These are phyloP conservation scores for Boletellus emodensis DNA, from an alignment of 768 basidiomycete genomes.

Conservation along the genomic window DNA sequence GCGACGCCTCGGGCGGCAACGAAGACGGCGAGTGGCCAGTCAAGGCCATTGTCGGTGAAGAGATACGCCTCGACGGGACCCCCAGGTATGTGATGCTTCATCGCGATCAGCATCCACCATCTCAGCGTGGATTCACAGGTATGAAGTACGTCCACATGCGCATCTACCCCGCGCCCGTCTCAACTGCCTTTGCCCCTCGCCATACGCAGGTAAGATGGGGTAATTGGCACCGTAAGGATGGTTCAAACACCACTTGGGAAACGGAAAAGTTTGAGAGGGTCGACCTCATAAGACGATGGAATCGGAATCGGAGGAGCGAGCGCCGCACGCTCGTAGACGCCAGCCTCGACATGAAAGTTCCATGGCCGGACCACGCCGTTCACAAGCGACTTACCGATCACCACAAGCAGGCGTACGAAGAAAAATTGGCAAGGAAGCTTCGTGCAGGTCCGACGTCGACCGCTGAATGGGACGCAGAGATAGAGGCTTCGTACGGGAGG, in stretches of 20 bases:
- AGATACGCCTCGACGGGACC: constrained; percentile 28
- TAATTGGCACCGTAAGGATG: constrained; percentile 48
- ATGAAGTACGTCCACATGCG: constrained; percentile 24
- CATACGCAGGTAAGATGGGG: constrained; percentile 48
- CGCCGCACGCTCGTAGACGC: constrained; percentile 28
- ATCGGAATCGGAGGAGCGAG: constrained; percentile 26
- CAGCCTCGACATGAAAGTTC: constrained; percentile 37
- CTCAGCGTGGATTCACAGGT: constrained; percentile 21
- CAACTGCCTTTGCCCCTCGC: neutral
- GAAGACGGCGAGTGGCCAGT: constrained; percentile 32
- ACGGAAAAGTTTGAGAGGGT: constrained; percentile 19
- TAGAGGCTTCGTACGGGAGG: constrained; percentile 17
- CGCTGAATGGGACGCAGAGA: constrained; percentile 25
- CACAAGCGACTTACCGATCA: constrained; percentile 41
- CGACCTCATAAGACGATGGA: constrained; percentile 33
- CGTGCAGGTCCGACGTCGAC: constrained; percentile 8
- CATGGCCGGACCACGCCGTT: constrained; percentile 40
- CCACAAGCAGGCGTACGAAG: constrained; percentile 42
- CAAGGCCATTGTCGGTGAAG: constrained; percentile 29
- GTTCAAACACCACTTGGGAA: constrained; percentile 55
- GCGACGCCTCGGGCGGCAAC: constrained; percentile 29
- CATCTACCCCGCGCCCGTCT: neutral
- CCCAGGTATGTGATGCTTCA: constrained; percentile 16
- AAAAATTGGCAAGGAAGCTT: constrained; percentile 34
- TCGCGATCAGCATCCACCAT: neutral